Evolutionary conservation across 78 protist species (phyloP).

Genomic region (slime mould (Dictyostelium discoideum)): DNA sequence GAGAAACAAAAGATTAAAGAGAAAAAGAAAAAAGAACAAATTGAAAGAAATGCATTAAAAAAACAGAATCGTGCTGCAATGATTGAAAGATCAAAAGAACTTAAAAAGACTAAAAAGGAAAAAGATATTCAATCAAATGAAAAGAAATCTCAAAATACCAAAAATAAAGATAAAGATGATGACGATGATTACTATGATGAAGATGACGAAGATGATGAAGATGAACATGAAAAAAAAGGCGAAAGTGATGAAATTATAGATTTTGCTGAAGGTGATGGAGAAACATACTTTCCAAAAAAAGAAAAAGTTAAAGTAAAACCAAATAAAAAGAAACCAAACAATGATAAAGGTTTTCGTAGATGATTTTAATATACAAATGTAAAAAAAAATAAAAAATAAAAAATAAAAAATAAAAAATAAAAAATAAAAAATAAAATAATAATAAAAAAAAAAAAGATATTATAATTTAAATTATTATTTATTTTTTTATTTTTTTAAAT

Average conservation of each 20-base stretch:
- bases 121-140: constrained; percentile 35
- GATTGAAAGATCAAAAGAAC: constrained; percentile 33
- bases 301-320: constrained; percentile 51
- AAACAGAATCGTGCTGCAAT: constrained; percentile 47
- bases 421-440: too few relatives aligned
- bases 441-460: too few relatives aligned
- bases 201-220: background rate
- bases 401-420: background rate
- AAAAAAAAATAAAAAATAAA: background rate
- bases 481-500: too few relatives aligned
- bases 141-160: background rate
- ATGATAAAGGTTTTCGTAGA: constrained; percentile 30
- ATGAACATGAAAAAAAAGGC: background rate
- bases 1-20: constrained; percentile 17
- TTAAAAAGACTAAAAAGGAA: background rate
- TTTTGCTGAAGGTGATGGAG: constrained; percentile 8
- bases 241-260: background rate
- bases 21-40: background rate
- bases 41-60: constrained; percentile 23
- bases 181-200: background rate
- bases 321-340: constrained; percentile 33
- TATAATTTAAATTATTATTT: too few relatives aligned
- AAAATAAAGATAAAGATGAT: background rate
- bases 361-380: background rate
- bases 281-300: background rate